Evolutionary conservation across 1,284 basidiomycete genomes (phyloP), one percentile per base, ranked within the genome.

Genomic region (Trametes sp.): DNA sequence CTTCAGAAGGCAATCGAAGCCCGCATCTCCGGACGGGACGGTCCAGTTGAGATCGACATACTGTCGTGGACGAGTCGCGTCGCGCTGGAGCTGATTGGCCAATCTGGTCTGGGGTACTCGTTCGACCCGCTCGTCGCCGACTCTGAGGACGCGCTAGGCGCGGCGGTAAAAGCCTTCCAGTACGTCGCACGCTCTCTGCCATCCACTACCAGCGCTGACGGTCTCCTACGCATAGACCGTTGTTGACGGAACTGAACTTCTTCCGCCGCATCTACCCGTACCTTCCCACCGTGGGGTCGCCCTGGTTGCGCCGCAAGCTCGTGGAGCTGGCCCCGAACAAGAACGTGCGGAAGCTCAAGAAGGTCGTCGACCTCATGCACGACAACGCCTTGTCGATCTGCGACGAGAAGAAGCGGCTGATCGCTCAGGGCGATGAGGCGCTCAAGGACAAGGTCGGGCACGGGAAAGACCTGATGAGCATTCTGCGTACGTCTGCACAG

Each of bases 1-100:
- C 59, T 73, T 3, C 64, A 61, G 7, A 65, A 67, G 36, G 69
- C 62, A 8, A 62, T 74, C 7, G 51, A 51, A 29, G 11, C n/a
- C 4, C n/a, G 28, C 21, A 21, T 45, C 4, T 7, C 4, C 9
- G 29, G 53, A 10, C n/a, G 28, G 5, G 21, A 54, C 19, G 42
- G 14, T 2, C 53, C 53, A 5, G 41, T 45, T 21, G 53, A 54
- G 29, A 8, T 54, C 1, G 53, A 54, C 41, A 45, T 54, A 29
- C 41, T 44, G 9, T 10, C 6, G 14, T 78, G 77, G 74, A 74
- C 74, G 70, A 71, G 67, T 5, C 72, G 75, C 29, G 68, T 73
- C 2, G 73, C 78, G 8, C 70, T 80, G 9, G 78, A 79, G 65
- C 68, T 76, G 13, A 70, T 80, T 54, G 76, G 76, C 2, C 77